Conservation (phyloP, 2,329 filamentous ascomycete species). For the Tolypocladium sp. region DNA sequence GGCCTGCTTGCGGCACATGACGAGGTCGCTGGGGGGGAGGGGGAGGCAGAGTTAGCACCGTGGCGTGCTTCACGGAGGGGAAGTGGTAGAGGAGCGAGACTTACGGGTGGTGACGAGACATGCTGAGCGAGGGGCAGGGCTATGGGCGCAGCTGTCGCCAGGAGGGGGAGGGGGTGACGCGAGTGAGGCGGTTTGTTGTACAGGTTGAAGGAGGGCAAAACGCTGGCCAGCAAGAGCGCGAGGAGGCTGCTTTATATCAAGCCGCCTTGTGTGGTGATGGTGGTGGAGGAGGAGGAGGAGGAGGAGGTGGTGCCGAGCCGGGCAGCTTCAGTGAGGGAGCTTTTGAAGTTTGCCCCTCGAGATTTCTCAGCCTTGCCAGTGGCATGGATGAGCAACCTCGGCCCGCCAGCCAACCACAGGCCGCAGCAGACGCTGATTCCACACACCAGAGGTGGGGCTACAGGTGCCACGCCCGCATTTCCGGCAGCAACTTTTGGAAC, state of each 20-base stretch:
- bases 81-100: slow-evolving; percentile 17
- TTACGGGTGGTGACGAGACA: slow-evolving; percentile 93
- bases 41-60: slow-evolving; percentile 14
- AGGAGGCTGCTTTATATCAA: neutral
- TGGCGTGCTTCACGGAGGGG: neutral
- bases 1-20: slow-evolving; percentile 98
- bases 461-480: neutral
- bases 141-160: neutral
- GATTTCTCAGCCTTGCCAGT: neutral
- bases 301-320: neutral
- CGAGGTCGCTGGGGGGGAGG: slow-evolving; percentile 61
- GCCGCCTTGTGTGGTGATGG: neutral
- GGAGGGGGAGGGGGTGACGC: neutral
- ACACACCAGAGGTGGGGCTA: neutral
- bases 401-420: neutral
- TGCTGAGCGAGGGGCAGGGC: slow-evolving; percentile 29
- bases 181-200: neutral
- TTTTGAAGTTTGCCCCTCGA: neutral
- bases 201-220: neutral
- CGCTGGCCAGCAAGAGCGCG: neutral
- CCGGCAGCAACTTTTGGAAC: neutral
- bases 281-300: neutral
- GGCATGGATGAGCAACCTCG: neutral
- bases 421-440: neutral
- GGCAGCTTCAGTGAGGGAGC: neutral